phyloP scores from a whole-genome alignment of 768 basidiomycete species.

The Russula brevipes region DNA sequence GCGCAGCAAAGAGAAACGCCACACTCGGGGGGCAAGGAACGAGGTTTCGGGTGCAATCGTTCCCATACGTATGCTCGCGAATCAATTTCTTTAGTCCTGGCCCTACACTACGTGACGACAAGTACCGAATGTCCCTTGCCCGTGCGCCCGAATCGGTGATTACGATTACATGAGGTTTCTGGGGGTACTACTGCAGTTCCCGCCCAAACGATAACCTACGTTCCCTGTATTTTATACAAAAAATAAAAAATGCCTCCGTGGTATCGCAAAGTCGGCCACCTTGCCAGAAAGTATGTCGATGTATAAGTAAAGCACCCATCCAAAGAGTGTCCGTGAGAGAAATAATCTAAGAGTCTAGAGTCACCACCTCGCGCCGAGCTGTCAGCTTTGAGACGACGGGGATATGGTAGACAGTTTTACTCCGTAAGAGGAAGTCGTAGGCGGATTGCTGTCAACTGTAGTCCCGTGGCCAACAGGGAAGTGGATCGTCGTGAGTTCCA shows the following conservation, averaged over 20 bases:
- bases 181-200: neutral
- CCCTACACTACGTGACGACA: no score
- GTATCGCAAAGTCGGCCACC: neutral
- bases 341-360: neutral
- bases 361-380: neutral
- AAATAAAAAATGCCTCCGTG: neutral
- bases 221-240: neutral
- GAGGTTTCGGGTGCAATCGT: no score
- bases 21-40: no score
- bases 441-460: neutral
- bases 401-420: neutral
- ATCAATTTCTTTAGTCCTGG: no score
- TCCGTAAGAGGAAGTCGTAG: neutral
- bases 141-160: neutral
- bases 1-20: no score
- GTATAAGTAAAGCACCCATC: neutral
- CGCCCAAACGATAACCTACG: neutral
- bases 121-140: no score
- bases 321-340: neutral
- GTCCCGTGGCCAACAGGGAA: neutral
- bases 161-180: neutral
- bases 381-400: neutral
- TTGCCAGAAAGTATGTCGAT: neutral
- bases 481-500: constrained; percentile 12
- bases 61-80: no score